Conservation (phyloP, 306 rosid genomes). For the Hylodesmum podocarpum region DNA sequence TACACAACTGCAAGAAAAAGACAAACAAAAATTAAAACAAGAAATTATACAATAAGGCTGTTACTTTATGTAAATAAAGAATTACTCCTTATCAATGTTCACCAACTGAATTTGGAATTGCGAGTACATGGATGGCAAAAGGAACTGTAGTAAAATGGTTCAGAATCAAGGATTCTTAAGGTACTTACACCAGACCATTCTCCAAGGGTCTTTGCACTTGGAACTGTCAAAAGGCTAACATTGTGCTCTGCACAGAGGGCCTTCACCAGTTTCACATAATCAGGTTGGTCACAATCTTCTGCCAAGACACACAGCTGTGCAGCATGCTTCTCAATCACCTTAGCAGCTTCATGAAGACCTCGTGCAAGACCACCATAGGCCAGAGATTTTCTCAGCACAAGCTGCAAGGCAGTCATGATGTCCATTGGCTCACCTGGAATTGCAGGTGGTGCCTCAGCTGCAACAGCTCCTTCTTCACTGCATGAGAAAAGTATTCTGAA, state of each 20-base stretch:
- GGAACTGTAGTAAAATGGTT: not conserved
- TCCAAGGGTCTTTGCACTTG: constrained; percentile 83
- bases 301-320: constrained; percentile 85
- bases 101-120: not conserved
- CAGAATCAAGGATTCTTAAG: not conserved
- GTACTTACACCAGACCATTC: constrained; percentile 91
- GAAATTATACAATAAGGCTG: not conserved
- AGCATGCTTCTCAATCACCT: constrained; percentile 78
- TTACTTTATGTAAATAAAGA: not conserved
- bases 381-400: constrained; percentile 76
- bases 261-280: constrained; percentile 75
- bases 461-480: constrained; percentile 34
- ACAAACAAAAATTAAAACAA: not conserved
- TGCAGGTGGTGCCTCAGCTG: constrained; percentile 21
- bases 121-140: not conserved
- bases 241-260: constrained; percentile 83
- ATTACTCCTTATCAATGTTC: not conserved
- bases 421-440: constrained; percentile 47
- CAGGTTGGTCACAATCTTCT: constrained; percentile 84
- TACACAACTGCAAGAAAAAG: constrained; percentile 54
- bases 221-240: constrained; percentile 66
- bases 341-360: constrained; percentile 81
- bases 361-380: constrained; percentile 78
- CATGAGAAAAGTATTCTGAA: not conserved
- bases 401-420: constrained; percentile 65